Conservation (phyloP, 2,329 filamentous ascomycete species). For the Alternaria solani region DNA sequence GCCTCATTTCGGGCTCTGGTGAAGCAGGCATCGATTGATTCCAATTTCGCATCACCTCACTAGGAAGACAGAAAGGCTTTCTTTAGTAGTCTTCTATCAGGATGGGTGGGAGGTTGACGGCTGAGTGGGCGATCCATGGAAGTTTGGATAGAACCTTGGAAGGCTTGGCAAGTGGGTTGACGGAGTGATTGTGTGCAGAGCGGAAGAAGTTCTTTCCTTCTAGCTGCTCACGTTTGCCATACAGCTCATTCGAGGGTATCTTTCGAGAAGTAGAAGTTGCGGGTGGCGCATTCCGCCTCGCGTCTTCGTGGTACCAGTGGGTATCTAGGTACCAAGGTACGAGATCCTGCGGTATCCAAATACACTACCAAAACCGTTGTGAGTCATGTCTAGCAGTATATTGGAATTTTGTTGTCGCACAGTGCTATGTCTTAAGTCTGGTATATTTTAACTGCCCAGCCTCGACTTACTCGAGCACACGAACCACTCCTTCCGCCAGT, state of each 20-base stretch:
- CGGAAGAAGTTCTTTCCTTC: not conserved
- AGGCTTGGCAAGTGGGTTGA: slow-evolving; percentile 24
- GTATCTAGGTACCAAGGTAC: not conserved
- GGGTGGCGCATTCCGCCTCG: not conserved
- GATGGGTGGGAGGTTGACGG: too few species aligned
- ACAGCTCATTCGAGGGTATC: not conserved
- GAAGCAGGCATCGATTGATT: too few species aligned
- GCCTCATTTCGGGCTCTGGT: too few species aligned
- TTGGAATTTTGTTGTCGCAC: not conserved
- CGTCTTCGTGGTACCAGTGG: not conserved
- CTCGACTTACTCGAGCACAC: not conserved
- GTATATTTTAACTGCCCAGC: not conserved
- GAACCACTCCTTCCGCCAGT: not conserved
- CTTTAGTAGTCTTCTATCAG: too few species aligned
- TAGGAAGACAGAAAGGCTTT: too few species aligned
- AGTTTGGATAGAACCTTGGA: too few species aligned
- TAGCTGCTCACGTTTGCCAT: not conserved
- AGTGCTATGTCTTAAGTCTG: not conserved
- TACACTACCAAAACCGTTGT: not conserved
- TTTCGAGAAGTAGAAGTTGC: not conserved
- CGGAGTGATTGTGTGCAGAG: not conserved
- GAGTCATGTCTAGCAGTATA: not conserved
- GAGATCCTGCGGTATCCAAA: not conserved
- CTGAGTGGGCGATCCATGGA: too few species aligned
- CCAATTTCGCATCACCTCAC: too few species aligned